phyloP scores from a whole-genome alignment of 768 basidiomycete genomes.

The Serendipita sp. region DNA sequence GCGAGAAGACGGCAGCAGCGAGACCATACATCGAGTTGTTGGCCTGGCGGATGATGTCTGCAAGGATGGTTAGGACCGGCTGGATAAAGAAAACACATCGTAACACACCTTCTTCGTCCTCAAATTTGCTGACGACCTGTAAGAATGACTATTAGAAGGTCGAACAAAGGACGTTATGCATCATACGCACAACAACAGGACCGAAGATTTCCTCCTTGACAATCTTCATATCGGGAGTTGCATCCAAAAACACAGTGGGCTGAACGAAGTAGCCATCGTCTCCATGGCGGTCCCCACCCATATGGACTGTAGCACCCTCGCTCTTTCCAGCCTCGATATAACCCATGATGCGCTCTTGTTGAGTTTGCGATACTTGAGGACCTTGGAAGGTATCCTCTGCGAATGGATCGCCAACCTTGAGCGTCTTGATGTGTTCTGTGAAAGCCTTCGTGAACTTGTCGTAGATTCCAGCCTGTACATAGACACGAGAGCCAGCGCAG shows the following conservation, averaged over 20 bases:
- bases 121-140: slow-evolving; percentile 49
- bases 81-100: not conserved
- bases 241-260: slow-evolving; percentile 73
- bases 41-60: slow-evolving; percentile 63
- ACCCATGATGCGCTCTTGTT: slow-evolving; percentile 72
- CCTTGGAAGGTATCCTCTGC: slow-evolving; percentile 51
- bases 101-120: slow-evolving; percentile 42
- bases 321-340: slow-evolving; percentile 79
- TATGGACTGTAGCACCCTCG: slow-evolving; percentile 60
- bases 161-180: too few species aligned
- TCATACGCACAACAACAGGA: slow-evolving; percentile 49
- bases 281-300: slow-evolving; percentile 66
- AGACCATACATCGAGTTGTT: slow-evolving; percentile 86
- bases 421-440: slow-evolving; percentile 48
- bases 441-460: slow-evolving; percentile 55
- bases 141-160: too few species aligned
- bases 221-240: slow-evolving; percentile 70
- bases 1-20: slow-evolving; percentile 80
- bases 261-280: slow-evolving; percentile 79
- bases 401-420: slow-evolving; percentile 68
- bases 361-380: slow-evolving; percentile 69
- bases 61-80: not conserved
- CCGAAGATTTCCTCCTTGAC: slow-evolving; percentile 78
- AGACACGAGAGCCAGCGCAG: slow-evolving; percentile 68
- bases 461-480: slow-evolving; percentile 64